These are phyloP conservation scores for Pythium rhizo-oryzae DNA, from an alignment of 352 stramenopile species.

Conservation along the genomic window DNA sequence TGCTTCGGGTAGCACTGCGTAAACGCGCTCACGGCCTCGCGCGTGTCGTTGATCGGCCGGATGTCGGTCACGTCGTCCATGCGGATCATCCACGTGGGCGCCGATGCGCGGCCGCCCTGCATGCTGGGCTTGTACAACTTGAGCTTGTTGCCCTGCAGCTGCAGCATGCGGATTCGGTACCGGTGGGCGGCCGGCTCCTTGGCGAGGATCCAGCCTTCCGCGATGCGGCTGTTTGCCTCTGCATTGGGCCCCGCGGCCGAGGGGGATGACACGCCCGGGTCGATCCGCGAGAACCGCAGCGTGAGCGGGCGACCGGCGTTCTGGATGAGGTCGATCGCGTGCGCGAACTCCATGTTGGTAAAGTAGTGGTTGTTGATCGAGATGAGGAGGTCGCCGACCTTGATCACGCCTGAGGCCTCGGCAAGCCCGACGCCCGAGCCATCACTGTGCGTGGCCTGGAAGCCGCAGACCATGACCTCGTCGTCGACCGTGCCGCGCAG, in stretches of 20 bases:
- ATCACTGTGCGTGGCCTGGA: slow-evolving; percentile 45
- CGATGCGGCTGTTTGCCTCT: slow-evolving; percentile 48
- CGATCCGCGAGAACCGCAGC: slow-evolving; percentile 81
- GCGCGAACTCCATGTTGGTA: slow-evolving; percentile 84
- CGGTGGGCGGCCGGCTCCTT: slow-evolving; percentile 78
- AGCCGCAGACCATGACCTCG: slow-evolving; percentile 89
- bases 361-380: slow-evolving; percentile 89
- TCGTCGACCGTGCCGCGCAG: slow-evolving; percentile 85
- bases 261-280: slow-evolving; percentile 26
- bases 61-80: slow-evolving; percentile 90
- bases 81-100: slow-evolving; percentile 68
- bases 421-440: slow-evolving; percentile 44
- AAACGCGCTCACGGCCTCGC: slow-evolving; percentile 72
- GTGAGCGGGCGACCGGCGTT: slow-evolving; percentile 71
- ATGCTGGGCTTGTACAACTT: slow-evolving; percentile 88
- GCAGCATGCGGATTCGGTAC: slow-evolving; percentile 83
- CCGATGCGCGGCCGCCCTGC: slow-evolving; percentile 68
- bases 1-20: slow-evolving; percentile 88
- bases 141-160: slow-evolving; percentile 77
- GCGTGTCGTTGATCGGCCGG: slow-evolving; percentile 78
- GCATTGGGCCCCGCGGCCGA: slow-evolving; percentile 5
- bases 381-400: slow-evolving; percentile 81
- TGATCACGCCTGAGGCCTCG: slow-evolving; percentile 76
- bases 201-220: slow-evolving; percentile 84
- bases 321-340: slow-evolving; percentile 78